Evolutionary conservation across 805 yeast genomes (phyloP).

Genomic region (Ogataea saltuana): DNA sequence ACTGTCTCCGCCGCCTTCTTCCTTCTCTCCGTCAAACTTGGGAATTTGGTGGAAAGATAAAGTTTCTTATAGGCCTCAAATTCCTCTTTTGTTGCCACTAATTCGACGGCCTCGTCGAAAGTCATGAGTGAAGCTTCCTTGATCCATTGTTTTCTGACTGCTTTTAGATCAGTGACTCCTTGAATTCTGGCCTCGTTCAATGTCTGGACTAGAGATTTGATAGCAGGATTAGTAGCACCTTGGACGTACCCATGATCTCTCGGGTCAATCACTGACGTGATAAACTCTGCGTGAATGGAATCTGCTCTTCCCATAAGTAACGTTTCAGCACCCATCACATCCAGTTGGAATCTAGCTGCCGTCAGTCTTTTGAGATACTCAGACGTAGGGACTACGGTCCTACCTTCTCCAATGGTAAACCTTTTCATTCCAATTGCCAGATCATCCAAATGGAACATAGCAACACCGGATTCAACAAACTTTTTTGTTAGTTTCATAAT

Average conservation of each 20-base stretch:
- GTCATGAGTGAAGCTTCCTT: conserved; percentile 44
- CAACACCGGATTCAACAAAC: conserved; percentile 65
- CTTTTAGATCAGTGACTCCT: conserved; percentile 37
- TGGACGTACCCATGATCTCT: conserved; percentile 57
- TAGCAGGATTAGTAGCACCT: conserved; percentile 43
- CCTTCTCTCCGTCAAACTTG: conserved; percentile 27
- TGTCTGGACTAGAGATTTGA: conserved; percentile 46
- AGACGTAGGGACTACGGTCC: conserved; percentile 60
- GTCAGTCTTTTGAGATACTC: conserved; percentile 56
- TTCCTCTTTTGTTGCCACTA: conserved; percentile 30
- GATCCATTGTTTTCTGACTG: conserved; percentile 49
- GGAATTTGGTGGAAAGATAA: conserved; percentile 19
- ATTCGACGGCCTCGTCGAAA: conserved; percentile 51
- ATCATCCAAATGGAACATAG: conserved; percentile 64
- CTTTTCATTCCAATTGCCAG: conserved; percentile 66
- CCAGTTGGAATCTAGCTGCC: conserved; percentile 65
- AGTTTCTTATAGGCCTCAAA: conserved; percentile 13
- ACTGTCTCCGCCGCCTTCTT: conserved; percentile 25
- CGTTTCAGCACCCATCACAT: conserved; percentile 59
- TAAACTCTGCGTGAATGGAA: conserved; percentile 52
- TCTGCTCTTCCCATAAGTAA: conserved; percentile 63
- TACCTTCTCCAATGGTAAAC: conserved; percentile 65
- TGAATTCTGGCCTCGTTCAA: conserved; percentile 42
- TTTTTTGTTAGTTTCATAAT: conserved; percentile 64
- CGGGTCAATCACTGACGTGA: conserved; percentile 55